Conservation (phyloP, 192 early-diverging fungal species). For the Paraglomus brasilianum region DNA sequence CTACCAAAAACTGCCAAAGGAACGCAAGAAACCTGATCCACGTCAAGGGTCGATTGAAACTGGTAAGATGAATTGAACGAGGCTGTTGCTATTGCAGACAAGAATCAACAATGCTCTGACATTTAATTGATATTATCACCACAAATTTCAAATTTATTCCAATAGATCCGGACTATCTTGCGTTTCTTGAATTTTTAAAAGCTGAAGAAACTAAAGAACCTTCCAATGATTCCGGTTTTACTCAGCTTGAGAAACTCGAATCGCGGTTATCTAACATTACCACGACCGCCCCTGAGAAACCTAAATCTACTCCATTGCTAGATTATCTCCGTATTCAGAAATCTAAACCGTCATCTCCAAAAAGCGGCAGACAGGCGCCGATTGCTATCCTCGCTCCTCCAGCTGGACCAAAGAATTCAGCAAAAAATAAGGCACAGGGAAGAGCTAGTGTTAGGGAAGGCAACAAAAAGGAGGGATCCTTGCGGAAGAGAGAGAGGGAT, state of each 20-base stretch:
- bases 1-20: slow-evolving; percentile 71
- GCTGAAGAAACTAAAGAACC: slow-evolving; percentile 47
- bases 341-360: slow-evolving; percentile 49
- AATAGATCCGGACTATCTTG: slow-evolving; percentile 72
- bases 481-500: slow-evolving; percentile 4
- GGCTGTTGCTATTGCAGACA: not conserved
- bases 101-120: not conserved
- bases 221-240: slow-evolving; percentile 43
- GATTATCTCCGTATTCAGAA: slow-evolving; percentile 73
- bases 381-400: not conserved
- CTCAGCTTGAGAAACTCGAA: slow-evolving; percentile 51
- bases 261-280: slow-evolving; percentile 34
- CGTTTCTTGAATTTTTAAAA: slow-evolving; percentile 72
- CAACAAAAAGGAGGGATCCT: not conserved
- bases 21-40: slow-evolving; percentile 60
- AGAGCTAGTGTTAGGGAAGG: not conserved
- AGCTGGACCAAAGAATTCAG: slow-evolving; percentile 5
- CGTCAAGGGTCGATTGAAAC: slow-evolving; percentile 75
- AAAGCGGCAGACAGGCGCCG: not conserved
- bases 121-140: not conserved
- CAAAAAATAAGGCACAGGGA: slow-evolving; percentile 24
- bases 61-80: slow-evolving; percentile 41
- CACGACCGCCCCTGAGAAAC: slow-evolving; percentile 46
- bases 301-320: slow-evolving; percentile 73
- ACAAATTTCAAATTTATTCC: not conserved